phyloP scores from a whole-genome alignment of 768 basidiomycete species.

The Hericium erinaceus region DNA sequence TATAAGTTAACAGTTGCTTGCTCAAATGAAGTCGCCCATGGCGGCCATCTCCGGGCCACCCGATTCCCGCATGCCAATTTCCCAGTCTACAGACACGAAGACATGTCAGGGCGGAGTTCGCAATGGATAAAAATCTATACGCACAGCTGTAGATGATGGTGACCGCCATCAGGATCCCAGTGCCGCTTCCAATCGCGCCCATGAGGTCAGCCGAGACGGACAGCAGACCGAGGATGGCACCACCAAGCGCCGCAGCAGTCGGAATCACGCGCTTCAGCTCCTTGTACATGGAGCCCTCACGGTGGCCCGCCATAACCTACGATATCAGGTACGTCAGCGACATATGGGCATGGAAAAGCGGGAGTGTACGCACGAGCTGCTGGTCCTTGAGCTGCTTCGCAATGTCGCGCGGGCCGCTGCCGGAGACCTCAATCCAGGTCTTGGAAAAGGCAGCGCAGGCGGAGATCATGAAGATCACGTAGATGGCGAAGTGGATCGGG shows the following conservation, averaged over 20 bases:
- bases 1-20: too few relatives aligned
- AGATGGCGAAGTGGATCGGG: slow-evolving; percentile 87
- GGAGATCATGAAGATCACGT: slow-evolving; percentile 86
- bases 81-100: slow-evolving; percentile 57
- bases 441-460: slow-evolving; percentile 98
- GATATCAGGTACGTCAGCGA: not conserved
- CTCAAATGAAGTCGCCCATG: slow-evolving; percentile 63
- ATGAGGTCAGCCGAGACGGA: slow-evolving; percentile 89
- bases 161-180: slow-evolving; percentile 95
- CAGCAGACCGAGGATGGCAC: slow-evolving; percentile 89
- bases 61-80: slow-evolving; percentile 87
- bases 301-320: slow-evolving; percentile 75
- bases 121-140: slow-evolving; percentile 11
- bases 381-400: slow-evolving; percentile 99
- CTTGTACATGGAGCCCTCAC: slow-evolving; percentile 98
- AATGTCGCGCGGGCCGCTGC: slow-evolving; percentile 89
- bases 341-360: not conserved
- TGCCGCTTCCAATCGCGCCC: slow-evolving; percentile 93
- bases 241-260: slow-evolving; percentile 94
- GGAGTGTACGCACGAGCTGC: slow-evolving; percentile 57
- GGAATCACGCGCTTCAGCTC: slow-evolving; percentile 97
- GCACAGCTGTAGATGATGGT: slow-evolving; percentile 84
- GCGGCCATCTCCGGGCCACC: slow-evolving; percentile 78
- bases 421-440: slow-evolving; percentile 99
- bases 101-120: not conserved